These are phyloP conservation scores for Themeda triandra DNA, from an alignment of 176 grass and related monocot genomes.

Conservation along the genomic window DNA sequence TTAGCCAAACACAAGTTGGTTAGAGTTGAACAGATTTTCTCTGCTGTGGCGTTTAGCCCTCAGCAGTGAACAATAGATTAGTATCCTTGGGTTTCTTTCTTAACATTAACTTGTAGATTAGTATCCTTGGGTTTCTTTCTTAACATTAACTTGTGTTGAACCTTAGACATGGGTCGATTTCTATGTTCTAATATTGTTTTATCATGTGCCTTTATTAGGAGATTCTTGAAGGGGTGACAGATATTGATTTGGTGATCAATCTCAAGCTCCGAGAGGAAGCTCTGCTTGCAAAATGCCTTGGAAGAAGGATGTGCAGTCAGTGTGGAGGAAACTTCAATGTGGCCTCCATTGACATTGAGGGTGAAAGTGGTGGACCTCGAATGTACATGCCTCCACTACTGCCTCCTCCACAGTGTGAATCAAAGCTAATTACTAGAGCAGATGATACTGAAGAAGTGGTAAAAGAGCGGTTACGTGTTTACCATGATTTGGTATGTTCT, in stretches of 20 bases:
- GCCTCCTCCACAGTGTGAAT: constrained; percentile 66
- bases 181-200: background rate
- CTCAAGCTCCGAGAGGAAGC: constrained; percentile 82
- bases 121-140: background rate
- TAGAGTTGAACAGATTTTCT: background rate
- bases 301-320: constrained; percentile 89
- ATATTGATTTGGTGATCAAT: constrained; percentile 92
- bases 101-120: too few relatives aligned
- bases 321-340: constrained; percentile 94
- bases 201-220: constrained; percentile 48
- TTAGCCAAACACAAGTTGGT: background rate
- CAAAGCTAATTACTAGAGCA: constrained; percentile 62
- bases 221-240: constrained; percentile 88
- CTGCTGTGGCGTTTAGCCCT: background rate
- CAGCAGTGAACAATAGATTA: background rate
- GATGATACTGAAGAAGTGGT: constrained; percentile 92
- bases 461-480: constrained; percentile 75
- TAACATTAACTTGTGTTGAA: background rate
- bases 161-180: background rate
- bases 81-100: background rate
- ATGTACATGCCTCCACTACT: constrained; percentile 89
- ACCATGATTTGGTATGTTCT: constrained; percentile 72
- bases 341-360: constrained; percentile 80
- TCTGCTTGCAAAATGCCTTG: constrained; percentile 79
- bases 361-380: constrained; percentile 61